Evolutionary conservation across 495 filamentous ascomycete genomes (phyloP).

Genomic region (Cercophora samala): DNA sequence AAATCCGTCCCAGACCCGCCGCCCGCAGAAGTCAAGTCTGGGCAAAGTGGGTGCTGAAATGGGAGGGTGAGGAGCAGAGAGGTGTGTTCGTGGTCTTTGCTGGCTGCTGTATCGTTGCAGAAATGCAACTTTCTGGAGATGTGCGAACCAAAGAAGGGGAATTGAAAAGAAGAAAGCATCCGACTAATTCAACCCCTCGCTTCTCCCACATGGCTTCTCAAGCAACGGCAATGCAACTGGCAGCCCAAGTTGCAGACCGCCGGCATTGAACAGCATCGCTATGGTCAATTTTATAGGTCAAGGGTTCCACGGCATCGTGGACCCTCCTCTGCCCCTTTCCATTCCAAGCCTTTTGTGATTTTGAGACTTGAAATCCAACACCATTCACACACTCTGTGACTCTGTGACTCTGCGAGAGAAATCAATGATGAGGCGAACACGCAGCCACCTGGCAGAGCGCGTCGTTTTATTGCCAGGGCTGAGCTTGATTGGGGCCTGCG

Average conservation of each 20-base stretch:
- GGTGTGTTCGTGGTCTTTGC: slow-evolving; percentile 8
- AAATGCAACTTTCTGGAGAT: neutral
- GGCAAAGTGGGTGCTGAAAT: slow-evolving; percentile 1
- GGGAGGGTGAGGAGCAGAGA: no score
- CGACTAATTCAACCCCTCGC: no score
- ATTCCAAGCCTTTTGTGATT: neutral
- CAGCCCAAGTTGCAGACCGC: slow-evolving; percentile 10
- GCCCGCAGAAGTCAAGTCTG: slow-evolving; percentile 11
- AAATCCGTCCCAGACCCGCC: slow-evolving; percentile 29
- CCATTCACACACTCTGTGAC: neutral
- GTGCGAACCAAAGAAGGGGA: neutral
- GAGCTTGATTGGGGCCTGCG: slow-evolving; percentile 6
- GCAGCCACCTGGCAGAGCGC: slow-evolving; percentile 20
- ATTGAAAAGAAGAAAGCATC: neutral
- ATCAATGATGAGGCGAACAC: slow-evolving; percentile 1
- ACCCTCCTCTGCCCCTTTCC: slow-evolving; percentile 1
- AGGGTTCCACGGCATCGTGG: slow-evolving; percentile 5
- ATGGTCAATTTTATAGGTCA: neutral
- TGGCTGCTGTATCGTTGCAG: neutral
- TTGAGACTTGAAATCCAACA: neutral
- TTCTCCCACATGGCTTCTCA: neutral
- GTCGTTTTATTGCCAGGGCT: neutral
- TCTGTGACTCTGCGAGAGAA: neutral
- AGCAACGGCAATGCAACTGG: neutral
- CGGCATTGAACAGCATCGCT: slow-evolving; percentile 2